These are phyloP conservation scores for Bombardia bombarda DNA, from an alignment of 495 filamentous ascomycete species.

Conservation along the genomic window DNA sequence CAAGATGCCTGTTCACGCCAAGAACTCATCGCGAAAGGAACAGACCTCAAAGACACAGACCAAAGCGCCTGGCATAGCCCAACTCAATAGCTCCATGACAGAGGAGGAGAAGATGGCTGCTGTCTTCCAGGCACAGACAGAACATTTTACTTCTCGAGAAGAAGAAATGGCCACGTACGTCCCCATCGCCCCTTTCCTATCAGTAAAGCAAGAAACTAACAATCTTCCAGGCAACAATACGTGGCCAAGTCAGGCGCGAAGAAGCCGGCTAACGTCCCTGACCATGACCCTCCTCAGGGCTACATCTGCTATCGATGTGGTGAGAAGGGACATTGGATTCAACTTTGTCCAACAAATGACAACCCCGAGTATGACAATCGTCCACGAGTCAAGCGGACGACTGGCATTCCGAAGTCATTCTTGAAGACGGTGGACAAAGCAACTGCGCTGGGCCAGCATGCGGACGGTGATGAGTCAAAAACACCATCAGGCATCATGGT, in stretches of 20 bases:
- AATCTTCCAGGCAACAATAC: conserved; percentile 39
- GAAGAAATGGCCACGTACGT: conserved; percentile 89
- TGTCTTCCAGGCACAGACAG: conserved; percentile 75
- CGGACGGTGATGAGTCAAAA: conserved; percentile 65
- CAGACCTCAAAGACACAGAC: conserved; percentile 44
- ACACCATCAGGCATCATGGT: conserved; percentile 86
- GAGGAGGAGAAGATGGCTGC: conserved; percentile 89
- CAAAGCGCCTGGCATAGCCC: too few species aligned
- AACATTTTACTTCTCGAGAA: conserved; percentile 81
- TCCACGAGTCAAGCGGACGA: conserved; percentile 86
- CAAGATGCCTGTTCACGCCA: conserved; percentile 88
- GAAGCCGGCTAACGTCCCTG: conserved; percentile 68
- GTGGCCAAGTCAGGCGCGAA: conserved; percentile 43
- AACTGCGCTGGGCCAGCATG: conserved; percentile 60
- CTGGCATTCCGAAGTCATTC: conserved; percentile 89
- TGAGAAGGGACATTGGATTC: conserved; percentile 98
- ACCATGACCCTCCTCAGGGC: conserved; percentile 81
- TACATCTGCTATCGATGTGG: conserved; percentile 98
- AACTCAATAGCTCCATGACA: conserved; percentile 64
- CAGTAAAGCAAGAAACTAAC: conserved; percentile 28
- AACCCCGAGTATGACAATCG: conserved; percentile 91
- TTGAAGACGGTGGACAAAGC: conserved; percentile 91
- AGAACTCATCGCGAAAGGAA: conserved; percentile 67
- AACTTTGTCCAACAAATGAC: conserved; percentile 92
- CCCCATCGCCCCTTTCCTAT: neutral